These are phyloP conservation scores for Monosporascus sp. DNA, from an alignment of 2,329 filamentous ascomycete genomes.

Conservation along the genomic window DNA sequence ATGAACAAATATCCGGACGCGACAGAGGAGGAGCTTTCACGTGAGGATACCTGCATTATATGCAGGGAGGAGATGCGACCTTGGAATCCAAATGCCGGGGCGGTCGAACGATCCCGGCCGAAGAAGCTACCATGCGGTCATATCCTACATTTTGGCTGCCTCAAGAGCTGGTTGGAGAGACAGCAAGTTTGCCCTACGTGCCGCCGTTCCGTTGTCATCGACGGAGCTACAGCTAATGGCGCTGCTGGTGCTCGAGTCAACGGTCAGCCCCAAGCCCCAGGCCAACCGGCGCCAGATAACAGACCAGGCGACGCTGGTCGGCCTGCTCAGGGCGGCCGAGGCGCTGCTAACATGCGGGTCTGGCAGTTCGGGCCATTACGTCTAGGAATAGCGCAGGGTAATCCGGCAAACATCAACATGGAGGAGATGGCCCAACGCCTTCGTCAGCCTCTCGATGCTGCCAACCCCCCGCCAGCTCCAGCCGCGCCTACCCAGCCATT, in stretches of 20 bases:
- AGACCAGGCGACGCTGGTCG: slow-evolving; percentile 25
- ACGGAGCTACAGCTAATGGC: slow-evolving; percentile 33
- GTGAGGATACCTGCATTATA: slow-evolving; percentile 95
- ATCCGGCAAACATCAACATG: slow-evolving; percentile 57
- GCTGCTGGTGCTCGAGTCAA: slow-evolving; percentile 27
- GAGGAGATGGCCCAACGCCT: slow-evolving; percentile 63
- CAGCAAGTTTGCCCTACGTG: slow-evolving; percentile 98
- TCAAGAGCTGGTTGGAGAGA: slow-evolving; percentile 94
- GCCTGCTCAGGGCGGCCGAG: slow-evolving; percentile 28
- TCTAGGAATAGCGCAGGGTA: slow-evolving; percentile 71
- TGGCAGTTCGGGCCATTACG: slow-evolving; percentile 71
- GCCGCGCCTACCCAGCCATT: slow-evolving; percentile 5
- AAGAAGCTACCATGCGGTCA: slow-evolving; percentile 97
- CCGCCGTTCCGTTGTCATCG: slow-evolving; percentile 73
- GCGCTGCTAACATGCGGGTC: slow-evolving; percentile 46
- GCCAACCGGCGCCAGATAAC: slow-evolving; percentile 18
- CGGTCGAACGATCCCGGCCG: slow-evolving; percentile 77
- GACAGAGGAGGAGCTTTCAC: slow-evolving; percentile 73
- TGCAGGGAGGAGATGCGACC: slow-evolving; percentile 93
- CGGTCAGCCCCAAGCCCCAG: slow-evolving; percentile 25
- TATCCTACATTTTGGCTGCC: slow-evolving; percentile 87
- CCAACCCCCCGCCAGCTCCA: slow-evolving; percentile 13
- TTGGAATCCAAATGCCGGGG: slow-evolving; percentile 61
- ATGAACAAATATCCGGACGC: slow-evolving; percentile 96
- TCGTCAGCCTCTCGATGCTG: slow-evolving; percentile 36